Evolutionary conservation across 345 rosid genomes (phyloP), one percentile per base, ranked within the genome.

Genomic region (Pistacia vera): DNA sequence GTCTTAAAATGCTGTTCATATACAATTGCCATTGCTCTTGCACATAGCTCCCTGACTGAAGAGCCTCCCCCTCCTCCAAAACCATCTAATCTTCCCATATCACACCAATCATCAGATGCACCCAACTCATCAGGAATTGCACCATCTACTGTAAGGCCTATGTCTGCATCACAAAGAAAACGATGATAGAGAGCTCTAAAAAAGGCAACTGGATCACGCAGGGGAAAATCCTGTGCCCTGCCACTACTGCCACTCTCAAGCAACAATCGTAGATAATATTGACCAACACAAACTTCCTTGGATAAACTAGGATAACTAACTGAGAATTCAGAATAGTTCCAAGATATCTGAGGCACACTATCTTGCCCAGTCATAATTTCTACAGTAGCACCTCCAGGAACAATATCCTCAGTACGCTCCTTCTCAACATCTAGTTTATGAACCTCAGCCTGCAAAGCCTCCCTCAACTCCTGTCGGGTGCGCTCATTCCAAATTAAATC

Each of bases 401-500:
- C 93, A 83, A 96, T 96, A 86, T 94, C 98, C 84, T 94, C 99
- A 6, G 97, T 88, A 51, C 99, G 97, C 80, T 86, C 99, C 85
- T 96, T 96, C 85, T 96, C 99, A 49, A 94, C 92, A 83, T 96
- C 98, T 71, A 96, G 82, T 79, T 89, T 92, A 81, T 92, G 97
- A 89, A 96, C 99, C 83, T 96, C 99, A 74, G 95, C 97, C 83
- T 91, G 90, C 92, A 96, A 88, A 69, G 94, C 95, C 84, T 96
- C 99, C 83, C 95, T 90, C 79, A 96, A 79, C 83, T 96, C 99
- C 84, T 93, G 99, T 83, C 99, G 88, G 28, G 97, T 92, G 74
- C 98, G 98, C 80, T 96, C 99, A 65, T 96, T 96, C 99, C 98
- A 96, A 77, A 96, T 91, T 74, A 96, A 91, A 87, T 96, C 99